These are phyloP conservation scores for Geotrichum phurueaensis DNA, from an alignment of 1,139 yeast genomes.

Conservation along the genomic window DNA sequence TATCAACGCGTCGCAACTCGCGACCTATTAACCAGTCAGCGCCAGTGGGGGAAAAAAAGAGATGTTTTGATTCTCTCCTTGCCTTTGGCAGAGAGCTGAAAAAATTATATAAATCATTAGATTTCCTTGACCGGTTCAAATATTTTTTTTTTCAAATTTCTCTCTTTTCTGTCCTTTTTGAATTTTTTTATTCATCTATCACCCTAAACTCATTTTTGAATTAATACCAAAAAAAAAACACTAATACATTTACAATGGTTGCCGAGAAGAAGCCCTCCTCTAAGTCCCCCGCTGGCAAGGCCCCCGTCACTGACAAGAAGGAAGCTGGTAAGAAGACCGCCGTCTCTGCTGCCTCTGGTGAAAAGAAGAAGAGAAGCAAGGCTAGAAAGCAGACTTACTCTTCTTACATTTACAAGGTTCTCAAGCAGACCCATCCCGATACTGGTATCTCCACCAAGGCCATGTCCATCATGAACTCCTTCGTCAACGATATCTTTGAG, in stretches of 20 bases:
- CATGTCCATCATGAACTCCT: slow-evolving; percentile 98
- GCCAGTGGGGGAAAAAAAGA: background rate
- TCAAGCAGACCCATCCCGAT: slow-evolving; percentile 98
- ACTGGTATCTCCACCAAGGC: slow-evolving; percentile 99
- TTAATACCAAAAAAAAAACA: slow-evolving; percentile 17
- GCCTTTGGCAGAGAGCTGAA: background rate
- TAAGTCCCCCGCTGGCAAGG: slow-evolving; percentile 86
- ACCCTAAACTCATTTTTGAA: background rate
- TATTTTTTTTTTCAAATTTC: background rate
- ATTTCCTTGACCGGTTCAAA: background rate
- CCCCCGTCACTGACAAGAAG: slow-evolving; percentile 79
- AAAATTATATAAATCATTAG: background rate
- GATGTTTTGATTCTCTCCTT: background rate
- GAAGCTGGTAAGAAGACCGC: slow-evolving; percentile 91
- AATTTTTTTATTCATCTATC: background rate
- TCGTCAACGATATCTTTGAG: slow-evolving; percentile 72
- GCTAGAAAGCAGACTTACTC: slow-evolving; percentile 98
- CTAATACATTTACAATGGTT: slow-evolving; percentile 59
- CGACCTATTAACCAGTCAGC: background rate
- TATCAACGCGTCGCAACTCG: background rate
- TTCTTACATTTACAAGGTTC: slow-evolving; percentile 96
- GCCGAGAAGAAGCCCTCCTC: slow-evolving; percentile 70
- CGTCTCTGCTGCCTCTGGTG: slow-evolving; percentile 56
- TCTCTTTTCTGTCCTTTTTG: background rate
- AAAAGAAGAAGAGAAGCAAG: slow-evolving; percentile 91